Evolutionary conservation across 805 yeast species (phyloP).

Genomic region (Starmerella khaoyaiensis): DNA sequence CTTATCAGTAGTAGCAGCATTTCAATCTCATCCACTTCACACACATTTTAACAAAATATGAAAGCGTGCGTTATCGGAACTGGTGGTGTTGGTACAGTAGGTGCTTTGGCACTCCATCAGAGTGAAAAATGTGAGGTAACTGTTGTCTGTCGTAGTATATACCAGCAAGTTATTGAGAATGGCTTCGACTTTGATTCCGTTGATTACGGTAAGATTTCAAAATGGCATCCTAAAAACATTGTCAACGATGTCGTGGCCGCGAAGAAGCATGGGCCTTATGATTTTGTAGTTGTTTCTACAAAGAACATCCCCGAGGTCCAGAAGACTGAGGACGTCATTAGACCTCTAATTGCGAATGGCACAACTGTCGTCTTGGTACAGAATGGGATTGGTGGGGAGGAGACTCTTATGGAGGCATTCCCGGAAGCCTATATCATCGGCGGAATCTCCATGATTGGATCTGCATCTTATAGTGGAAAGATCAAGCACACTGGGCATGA

Average conservation of each 20-base stretch:
- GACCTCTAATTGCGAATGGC: conserved; percentile 37
- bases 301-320: conserved; percentile 55
- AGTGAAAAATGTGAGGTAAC: conserved; percentile 42
- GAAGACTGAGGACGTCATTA: conserved; percentile 39
- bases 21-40: neutral
- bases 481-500: conserved; percentile 43
- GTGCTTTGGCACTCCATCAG: conserved; percentile 47
- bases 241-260: conserved; percentile 35
- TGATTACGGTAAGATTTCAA: conserved; percentile 44
- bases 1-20: too few species aligned
- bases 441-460: conserved; percentile 52
- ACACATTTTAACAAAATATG: neutral
- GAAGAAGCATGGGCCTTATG: conserved; percentile 33
- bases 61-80: conserved; percentile 57
- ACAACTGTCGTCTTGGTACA: conserved; percentile 48
- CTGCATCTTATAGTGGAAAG: conserved; percentile 40
- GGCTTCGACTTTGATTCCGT: conserved; percentile 52
- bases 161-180: conserved; percentile 35
- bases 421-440: conserved; percentile 43
- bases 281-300: conserved; percentile 47
- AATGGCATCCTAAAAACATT: conserved; percentile 41
- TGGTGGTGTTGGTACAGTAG: conserved; percentile 78
- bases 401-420: conserved; percentile 39
- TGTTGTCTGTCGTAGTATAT: conserved; percentile 53
- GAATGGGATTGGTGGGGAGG: conserved; percentile 53